A percentile compares a stretch with the other conserved stretches of the same genome.
Conservation (phyloP, 257 asterid species). For the Solanum chmielewskii region DNA sequence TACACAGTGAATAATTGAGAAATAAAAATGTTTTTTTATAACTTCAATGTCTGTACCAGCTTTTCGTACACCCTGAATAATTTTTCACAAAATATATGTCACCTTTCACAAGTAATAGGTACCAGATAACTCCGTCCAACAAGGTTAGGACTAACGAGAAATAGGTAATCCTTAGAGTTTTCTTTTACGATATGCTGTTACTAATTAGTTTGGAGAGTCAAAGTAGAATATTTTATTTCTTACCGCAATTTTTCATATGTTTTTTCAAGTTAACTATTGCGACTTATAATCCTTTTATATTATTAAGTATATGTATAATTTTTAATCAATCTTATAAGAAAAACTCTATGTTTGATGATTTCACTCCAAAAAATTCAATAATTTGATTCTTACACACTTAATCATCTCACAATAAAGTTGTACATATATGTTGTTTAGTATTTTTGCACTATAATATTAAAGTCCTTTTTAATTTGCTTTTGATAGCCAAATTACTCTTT, state of each 20-base stretch:
- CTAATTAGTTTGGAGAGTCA: background rate
- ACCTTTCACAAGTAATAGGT: background rate
- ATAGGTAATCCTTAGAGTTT: background rate
- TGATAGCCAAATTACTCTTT: background rate
- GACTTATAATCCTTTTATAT: background rate
- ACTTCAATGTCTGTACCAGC: rapidly evolving
- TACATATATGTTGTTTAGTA: background rate
- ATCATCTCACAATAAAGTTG: background rate
- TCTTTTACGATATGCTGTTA: background rate
- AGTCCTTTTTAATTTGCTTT: background rate
- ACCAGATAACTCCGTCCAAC: background rate
- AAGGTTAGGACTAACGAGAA: background rate
- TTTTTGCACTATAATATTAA: background rate
- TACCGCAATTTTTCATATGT: background rate
- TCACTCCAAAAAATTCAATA: background rate
- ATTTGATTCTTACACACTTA: background rate
- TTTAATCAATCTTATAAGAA: background rate
- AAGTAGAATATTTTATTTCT: background rate
- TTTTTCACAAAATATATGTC: background rate
- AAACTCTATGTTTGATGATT: background rate
- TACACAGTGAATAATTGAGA: background rate
- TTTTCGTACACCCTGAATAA: background rate
- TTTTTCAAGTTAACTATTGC: background rate
- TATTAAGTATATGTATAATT: background rate
- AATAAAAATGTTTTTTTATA: background rate